Evolutionary conservation across 2,329 filamentous ascomycete genomes (phyloP), one percentile per base, ranked within the genome.

Genomic region (Beauveria asiatica): DNA sequence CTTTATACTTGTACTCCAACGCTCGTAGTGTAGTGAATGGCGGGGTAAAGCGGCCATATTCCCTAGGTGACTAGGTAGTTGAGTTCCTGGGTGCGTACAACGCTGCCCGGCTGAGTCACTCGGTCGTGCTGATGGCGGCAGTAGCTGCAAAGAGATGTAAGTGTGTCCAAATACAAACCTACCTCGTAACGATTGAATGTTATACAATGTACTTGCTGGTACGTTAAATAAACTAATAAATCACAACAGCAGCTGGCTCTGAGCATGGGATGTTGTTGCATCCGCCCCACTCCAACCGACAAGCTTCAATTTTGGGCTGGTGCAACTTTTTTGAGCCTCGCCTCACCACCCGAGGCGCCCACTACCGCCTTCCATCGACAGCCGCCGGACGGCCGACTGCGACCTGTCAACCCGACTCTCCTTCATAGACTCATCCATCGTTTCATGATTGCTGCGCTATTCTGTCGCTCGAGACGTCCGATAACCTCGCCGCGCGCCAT

Each of bases 401-500:
- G 25, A 45, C 51, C 53, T 49, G n/a, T 21, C 9, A 27, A 54
- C n/a, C n/a, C 49, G 33, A 52, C 5, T n/a, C n/a, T 7, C 23
- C 4, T 3, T n/a, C 39, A 42, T 16, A 11, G 3, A 10, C 3
- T 9, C 21, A 10, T 11, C 50, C 41, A 52, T 42, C 51, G 54
- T 52, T 66, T 66, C 62, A 70, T 72, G 67, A 64, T 68, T 60
- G 62, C 64, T 56, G 61, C 64, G 59, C 64, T 37, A 37, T 37
- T 39, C 30, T 25, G 51, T 23, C n/a, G 63, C 39, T 60, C 66
- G 57, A 66, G 63, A 53, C 69, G 64, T 58, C 54, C 48, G 61
- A 64, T 62, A 54, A 58, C 63, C 60, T 59, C 65, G 46, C 65
- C 66, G 59, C 67, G 68, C 70, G 70, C 70, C 70, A 76, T 76